phyloP scores from a whole-genome alignment of 1,139 yeast species.

The Waltiozyma sp. region DNA sequence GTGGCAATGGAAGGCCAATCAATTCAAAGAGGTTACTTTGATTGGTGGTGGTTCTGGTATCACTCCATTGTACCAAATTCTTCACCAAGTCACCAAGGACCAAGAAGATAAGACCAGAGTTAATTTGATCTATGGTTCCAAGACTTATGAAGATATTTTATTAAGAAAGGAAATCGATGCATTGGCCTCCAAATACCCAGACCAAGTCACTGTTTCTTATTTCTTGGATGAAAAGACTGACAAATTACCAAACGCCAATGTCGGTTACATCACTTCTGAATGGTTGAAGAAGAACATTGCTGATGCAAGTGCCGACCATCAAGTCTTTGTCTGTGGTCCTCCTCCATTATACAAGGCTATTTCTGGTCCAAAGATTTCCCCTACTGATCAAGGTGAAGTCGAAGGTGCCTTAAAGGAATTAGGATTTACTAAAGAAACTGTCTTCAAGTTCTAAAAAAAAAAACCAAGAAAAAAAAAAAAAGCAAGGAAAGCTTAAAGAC shows the following conservation, averaged over 20 bases:
- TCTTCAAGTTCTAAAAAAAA: conserved; percentile 87
- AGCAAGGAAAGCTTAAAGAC: too few relatives aligned
- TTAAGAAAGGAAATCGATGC: conserved; percentile 65
- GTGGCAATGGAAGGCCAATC: conserved; percentile 87
- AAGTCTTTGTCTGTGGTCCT: conserved; percentile 86
- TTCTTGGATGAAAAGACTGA: conserved; percentile 57
- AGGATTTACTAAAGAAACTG: conserved; percentile 81
- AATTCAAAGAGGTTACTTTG: conserved; percentile 67
- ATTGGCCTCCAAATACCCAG: conserved; percentile 54
- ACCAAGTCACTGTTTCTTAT: conserved; percentile 65
- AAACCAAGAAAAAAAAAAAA: too few relatives aligned
- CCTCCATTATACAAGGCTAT: conserved; percentile 75
- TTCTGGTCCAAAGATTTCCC: conserved; percentile 79
- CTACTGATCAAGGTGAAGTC: conserved; percentile 91
- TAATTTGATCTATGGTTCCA: conserved; percentile 69
- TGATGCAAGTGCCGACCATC: conserved; percentile 47
- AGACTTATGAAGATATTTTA: conserved; percentile 66
- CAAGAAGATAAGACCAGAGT: conserved; percentile 82
- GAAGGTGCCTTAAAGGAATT: conserved; percentile 79
- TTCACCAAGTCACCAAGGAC: conserved; percentile 58
- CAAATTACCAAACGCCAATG: conserved; percentile 42
- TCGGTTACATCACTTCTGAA: conserved; percentile 69
- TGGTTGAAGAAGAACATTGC: conserved; percentile 47
- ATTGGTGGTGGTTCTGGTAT: conserved; percentile 97
- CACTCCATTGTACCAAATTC: conserved; percentile 85